These are phyloP conservation scores for Magnaporthiopsis rhizophila DNA, from an alignment of 2,329 filamentous ascomycete genomes.

Conservation along the genomic window DNA sequence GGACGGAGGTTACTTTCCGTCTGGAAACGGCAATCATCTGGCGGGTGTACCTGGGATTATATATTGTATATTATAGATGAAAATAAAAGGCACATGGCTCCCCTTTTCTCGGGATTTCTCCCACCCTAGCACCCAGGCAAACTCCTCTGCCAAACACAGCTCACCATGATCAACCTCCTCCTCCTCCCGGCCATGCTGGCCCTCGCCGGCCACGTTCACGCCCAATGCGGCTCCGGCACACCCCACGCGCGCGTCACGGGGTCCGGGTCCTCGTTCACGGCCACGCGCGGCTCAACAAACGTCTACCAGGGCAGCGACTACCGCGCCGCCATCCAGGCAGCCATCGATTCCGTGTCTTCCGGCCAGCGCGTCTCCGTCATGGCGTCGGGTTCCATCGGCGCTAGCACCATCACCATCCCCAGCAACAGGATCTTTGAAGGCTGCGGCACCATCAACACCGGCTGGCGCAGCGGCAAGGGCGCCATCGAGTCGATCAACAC, in stretches of 20 bases:
- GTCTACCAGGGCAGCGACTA: constrained; percentile 48
- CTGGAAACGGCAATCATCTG: too few species aligned
- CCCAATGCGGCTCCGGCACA: constrained; percentile 39
- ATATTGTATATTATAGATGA: neutral
- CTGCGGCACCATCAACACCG: constrained; percentile 47
- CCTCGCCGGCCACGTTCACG: constrained; percentile 27
- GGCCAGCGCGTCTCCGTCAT: constrained; percentile 47
- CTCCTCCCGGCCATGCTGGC: constrained; percentile 32
- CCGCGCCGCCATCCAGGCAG: constrained; percentile 43
- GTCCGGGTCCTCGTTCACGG: constrained; percentile 34
- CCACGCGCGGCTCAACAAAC: constrained; percentile 31
- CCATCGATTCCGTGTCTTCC: constrained; percentile 40
- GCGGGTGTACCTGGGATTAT: neutral
- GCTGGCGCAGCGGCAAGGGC: constrained; percentile 33
- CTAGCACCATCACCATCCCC: constrained; percentile 40
- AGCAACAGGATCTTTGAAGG: constrained; percentile 51
- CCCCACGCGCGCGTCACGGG: constrained; percentile 39
- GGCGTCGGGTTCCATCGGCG: constrained; percentile 46
- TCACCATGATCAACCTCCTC: constrained; percentile 9
- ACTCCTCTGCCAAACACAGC: too few species aligned
- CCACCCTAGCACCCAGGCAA: too few species aligned
- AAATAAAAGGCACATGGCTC: neutral
- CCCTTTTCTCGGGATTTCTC: too few species aligned
- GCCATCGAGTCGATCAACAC: constrained; percentile 44
- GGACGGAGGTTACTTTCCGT: neutral